Conservation (phyloP, 345 rosid species). For the Populus tremula region DNA sequence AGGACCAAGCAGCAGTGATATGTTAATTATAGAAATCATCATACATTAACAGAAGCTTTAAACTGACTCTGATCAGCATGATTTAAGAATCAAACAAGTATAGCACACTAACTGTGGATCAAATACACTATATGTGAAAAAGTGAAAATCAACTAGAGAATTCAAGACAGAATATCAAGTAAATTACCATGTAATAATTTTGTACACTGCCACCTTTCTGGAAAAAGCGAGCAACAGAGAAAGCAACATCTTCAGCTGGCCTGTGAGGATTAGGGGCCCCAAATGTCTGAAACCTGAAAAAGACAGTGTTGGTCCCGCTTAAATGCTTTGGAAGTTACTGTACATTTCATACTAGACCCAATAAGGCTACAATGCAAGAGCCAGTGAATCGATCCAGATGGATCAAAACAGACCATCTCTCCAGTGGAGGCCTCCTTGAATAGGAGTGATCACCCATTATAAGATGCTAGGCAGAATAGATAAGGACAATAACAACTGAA, state of each 20-base stretch:
- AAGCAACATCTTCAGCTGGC: constrained; percentile 86
- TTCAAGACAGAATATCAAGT: constrained; percentile 6
- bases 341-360: too few relatives aligned
- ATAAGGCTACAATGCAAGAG: too few relatives aligned
- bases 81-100: background rate
- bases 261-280: constrained; percentile 91
- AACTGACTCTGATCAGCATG: background rate
- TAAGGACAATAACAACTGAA: too few relatives aligned
- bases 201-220: constrained; percentile 88
- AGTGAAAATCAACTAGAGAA: background rate
- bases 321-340: too few relatives aligned
- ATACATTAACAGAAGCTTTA: background rate
- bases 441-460: too few relatives aligned
- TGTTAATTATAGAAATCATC: background rate
- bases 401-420: too few relatives aligned
- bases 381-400: too few relatives aligned
- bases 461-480: too few relatives aligned
- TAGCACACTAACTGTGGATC: background rate
- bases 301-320: too few relatives aligned
- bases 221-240: constrained; percentile 82
- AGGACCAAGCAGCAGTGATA: background rate
- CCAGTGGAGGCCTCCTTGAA: too few relatives aligned
- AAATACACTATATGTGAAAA: background rate
- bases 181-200: constrained; percentile 84
- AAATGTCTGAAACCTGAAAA: constrained; percentile 79